A percentile compares a stretch with the other conserved stretches of the same genome.
Evolutionary conservation across 2,329 filamentous ascomycete species (phyloP).

Genomic region (Scedosporium boydii): DNA sequence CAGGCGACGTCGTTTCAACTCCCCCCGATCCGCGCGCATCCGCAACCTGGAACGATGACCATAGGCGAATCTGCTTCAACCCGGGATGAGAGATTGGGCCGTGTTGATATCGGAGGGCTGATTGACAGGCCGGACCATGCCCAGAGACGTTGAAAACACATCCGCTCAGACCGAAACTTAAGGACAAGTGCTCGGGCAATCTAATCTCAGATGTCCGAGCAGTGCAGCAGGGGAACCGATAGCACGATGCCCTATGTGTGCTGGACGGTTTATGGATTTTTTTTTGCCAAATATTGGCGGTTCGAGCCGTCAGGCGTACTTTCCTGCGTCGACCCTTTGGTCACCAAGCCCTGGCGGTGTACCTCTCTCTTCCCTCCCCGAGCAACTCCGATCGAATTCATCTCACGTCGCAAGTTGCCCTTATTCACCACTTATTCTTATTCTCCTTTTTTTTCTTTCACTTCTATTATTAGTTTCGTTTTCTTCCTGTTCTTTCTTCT

Average conservation of each 20-base stretch:
- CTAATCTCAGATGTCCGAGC: not conserved
- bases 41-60: not conserved
- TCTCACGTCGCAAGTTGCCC: too few species aligned
- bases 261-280: too few species aligned
- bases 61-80: not conserved
- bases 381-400: too few species aligned
- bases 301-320: too few species aligned
- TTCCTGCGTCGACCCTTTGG: too few species aligned
- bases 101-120: conserved; percentile 52
- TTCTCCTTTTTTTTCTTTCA: not conserved
- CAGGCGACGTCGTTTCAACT: conserved; percentile 22
- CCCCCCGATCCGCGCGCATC: conserved; percentile 35
- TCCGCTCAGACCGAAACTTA: not conserved
- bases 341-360: too few species aligned
- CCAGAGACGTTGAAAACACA: conserved; percentile 8
- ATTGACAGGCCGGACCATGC: conserved; percentile 45
- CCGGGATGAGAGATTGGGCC: conserved; percentile 11
- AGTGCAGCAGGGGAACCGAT: not conserved
- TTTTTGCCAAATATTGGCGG: too few species aligned
- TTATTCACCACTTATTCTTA: not conserved
- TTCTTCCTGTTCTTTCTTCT: not conserved
- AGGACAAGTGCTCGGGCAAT: not conserved
- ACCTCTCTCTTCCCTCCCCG: too few species aligned
- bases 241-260: too few species aligned
- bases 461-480: not conserved